Base-by-base conservation (phyloP, 176 grass and related monocot species). In the Aegilops umbellulata region DNA sequence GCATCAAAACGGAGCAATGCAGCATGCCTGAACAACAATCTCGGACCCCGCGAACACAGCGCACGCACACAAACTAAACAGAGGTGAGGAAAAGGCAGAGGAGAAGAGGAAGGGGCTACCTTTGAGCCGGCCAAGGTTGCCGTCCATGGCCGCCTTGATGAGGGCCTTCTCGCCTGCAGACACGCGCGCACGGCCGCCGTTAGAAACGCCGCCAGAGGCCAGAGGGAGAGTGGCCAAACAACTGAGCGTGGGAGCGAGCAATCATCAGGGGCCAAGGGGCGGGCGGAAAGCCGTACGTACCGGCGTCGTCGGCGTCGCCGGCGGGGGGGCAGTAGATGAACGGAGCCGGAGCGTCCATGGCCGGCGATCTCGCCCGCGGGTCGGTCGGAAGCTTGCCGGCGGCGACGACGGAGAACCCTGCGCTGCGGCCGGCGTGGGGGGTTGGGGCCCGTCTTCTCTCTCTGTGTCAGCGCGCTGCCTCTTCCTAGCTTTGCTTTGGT, bases 71-170 rank as follows among this genome's bases (percentile, higher is more conserved):
- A 60, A 58, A 61, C 58, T 61, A 61, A 14, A 10, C 23, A 61
- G 24, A 0, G 5, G 25, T 2, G 49, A 55, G 24, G 49, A 47
- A 36, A 47, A 36, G 10, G 31, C 5, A 19, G 19, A 55, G 10
- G n/a, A 5, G 14, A 42, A 27, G 2, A 36, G 1, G 8, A 16
- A 31, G 1, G 0, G 42, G 9, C 62, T 68, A 86, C 84, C 76
- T 86, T 86, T 86, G 51, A 86, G 35, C 4, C 66, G 65, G 32
- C 14, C 25, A 27, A 86, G 84, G 53, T 86, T 13, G 53, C 84
- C 84, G 36, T 86, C 77, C 1, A 42, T 1, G 19, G 73, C 61
- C 30, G 74, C 83, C 74, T 66, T 77, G 19, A 85, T 17, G 74
- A 85, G 74, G 13, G 61, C 61, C 29, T 66, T 2, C 44, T 13